A percentile compares a stretch with the other conserved stretches of the same genome.
These are phyloP conservation scores for Biscogniauxia mediterranea DNA, from an alignment of 2,329 filamentous ascomycete species.

Conservation along the genomic window DNA sequence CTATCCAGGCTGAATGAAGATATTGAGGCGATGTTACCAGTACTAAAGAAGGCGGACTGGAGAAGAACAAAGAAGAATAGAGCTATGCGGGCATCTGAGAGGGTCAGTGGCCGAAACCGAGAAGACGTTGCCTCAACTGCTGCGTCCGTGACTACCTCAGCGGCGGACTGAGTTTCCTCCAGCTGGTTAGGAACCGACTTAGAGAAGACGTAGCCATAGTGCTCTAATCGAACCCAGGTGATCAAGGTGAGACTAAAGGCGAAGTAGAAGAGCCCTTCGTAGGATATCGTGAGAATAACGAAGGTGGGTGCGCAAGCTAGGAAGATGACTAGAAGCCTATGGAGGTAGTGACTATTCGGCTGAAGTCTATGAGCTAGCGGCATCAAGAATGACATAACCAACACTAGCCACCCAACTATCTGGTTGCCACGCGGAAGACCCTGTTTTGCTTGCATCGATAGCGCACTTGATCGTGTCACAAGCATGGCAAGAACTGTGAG, in stretches of 20 bases:
- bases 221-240: constrained; percentile 89
- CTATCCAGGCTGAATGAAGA: constrained; percentile 92
- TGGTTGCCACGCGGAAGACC: constrained; percentile 88
- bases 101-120: constrained; percentile 62
- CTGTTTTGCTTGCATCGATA: constrained; percentile 78
- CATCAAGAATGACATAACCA: constrained; percentile 75
- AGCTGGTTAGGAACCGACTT: constrained; percentile 22
- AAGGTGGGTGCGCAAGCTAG: constrained; percentile 90
- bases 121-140: constrained; percentile 19
- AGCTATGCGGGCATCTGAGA: constrained; percentile 83
- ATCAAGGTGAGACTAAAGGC: constrained; percentile 80
- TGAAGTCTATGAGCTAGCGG: constrained; percentile 79
- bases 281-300: constrained; percentile 94
- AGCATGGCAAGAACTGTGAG: constrained; percentile 77
- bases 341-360: constrained; percentile 84
- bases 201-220: constrained; percentile 61
- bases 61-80: constrained; percentile 95
- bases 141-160: constrained; percentile 15
- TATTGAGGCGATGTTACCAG: constrained; percentile 91
- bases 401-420: constrained; percentile 76
- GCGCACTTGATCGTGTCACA: constrained; percentile 82
- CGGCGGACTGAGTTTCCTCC: constrained; percentile 15
- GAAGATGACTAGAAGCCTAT: constrained; percentile 85
- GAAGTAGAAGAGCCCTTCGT: constrained; percentile 94
- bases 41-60: constrained; percentile 95